Base-by-base conservation (phyloP, 139 green algal genomes). In the Chlamydomonas asymmetrica region DNA sequence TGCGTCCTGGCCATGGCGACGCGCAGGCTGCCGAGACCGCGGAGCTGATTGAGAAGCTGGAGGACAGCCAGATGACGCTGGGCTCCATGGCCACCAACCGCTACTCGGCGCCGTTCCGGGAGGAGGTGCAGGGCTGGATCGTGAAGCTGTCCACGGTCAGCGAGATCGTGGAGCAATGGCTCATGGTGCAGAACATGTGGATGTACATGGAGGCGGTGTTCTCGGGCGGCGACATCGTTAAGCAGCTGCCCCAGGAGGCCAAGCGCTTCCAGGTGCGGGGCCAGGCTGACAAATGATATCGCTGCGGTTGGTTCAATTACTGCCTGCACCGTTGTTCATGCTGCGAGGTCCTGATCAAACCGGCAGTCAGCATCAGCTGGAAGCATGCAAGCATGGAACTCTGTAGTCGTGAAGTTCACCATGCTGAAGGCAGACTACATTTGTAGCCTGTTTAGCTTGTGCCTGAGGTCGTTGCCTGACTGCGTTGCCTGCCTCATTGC, bases 181-280 rank as follows among this genome's bases (percentile, higher is more conserved):
- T 98, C 31, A 87, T 85, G 79, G 93, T 97, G 66, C 94, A 97
- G 84, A 93, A 82, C 84, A 92, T 96, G 87, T 98, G 95, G 95
- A 92, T 91, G 87, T 98, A 98, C 87, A 97, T 98, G 93, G 94
- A 98, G 82, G 93, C 93, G 7, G 95, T 98, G 61, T 98, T 98
- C 84, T 84, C 56, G 43, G 80, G 95, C 41, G 95, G 95, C 35
- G 94, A 98, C 85, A 98, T 98, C 56, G 94, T 97, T 29, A 97
- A 96, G 89, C 93, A 97, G 89, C 92, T 98, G 80, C 95, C 95
- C 4, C 81, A 89, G 67, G 95, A 98, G 85, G 93, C 93, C 71
- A 97, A 97, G 89, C 91, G 95, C 75, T 98, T 98, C 84, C 81
- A n/a, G n/a, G n/a, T n/a, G n/a, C n/a, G n/a, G n/a, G n/a, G n/a